Conservation (phyloP, 176 grass and related monocot genomes). For the Carex parvula region DNA sequence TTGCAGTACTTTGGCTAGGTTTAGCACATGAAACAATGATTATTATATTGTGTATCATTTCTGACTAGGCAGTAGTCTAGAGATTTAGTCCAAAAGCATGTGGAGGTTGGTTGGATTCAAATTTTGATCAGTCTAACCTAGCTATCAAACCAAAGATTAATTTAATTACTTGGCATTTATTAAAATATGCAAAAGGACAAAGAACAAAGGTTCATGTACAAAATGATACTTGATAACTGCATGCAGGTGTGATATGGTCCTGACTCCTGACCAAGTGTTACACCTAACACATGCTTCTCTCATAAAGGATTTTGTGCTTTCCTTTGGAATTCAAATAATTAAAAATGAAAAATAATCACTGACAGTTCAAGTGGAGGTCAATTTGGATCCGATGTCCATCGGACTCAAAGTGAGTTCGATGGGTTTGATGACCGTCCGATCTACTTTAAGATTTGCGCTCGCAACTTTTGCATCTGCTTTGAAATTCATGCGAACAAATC, state of each 20-base stretch:
- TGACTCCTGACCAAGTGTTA: too few species aligned
- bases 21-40: slow-evolving; percentile 24
- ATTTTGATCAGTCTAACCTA: slow-evolving; percentile 2
- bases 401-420: too few species aligned
- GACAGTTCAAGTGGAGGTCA: not conserved
- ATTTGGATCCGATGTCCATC: not conserved
- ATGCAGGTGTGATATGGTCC: too few species aligned
- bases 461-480: too few species aligned
- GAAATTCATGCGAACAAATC: too few species aligned
- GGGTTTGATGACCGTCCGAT: too few species aligned
- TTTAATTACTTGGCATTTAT: not conserved
- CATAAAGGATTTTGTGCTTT: not conserved
- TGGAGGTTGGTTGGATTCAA: slow-evolving; percentile 7
- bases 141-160: not conserved
- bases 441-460: too few species aligned
- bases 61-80: too few species aligned
- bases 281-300: slow-evolving; percentile 7
- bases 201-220: slow-evolving; percentile 6
- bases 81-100: too few species aligned
- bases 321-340: not conserved
- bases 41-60: not conserved
- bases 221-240: not conserved
- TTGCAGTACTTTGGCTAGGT: not conserved
- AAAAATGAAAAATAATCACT: too few species aligned
- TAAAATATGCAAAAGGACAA: slow-evolving; percentile 13